Evolutionary conservation across 202 grass and related monocot species (phyloP), one percentile per base, ranked within the genome.

Genomic region (Zoysia matrella): DNA sequence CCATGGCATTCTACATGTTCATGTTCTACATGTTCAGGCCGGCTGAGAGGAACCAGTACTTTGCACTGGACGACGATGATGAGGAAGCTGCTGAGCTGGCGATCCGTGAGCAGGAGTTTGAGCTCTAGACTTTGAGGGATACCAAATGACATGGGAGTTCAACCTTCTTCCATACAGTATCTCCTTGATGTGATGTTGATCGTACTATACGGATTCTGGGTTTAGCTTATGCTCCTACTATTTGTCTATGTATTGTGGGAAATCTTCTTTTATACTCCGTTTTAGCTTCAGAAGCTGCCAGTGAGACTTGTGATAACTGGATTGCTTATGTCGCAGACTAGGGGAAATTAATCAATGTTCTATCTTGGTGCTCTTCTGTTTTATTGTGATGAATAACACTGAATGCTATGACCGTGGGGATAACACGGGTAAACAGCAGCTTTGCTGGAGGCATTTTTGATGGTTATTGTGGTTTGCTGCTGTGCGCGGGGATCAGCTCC

Each of bases 1-100:
- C 85, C 11, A 60, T 98, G 62, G 95, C 92, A 64, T 98, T 98
- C 66, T 98, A 98, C 71, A 63, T 93, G 41, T 95, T 94, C 79
- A 98, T 94, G 90, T 94, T 94, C 58, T 95, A 91, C 71, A 98
- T 86, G 95, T 98, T 98, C 82, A 94, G 87, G 70, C 95, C 95
- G 2, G 92, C 90, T 0, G 92, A 94, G 66, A 94, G 83, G 86
- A 98, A 98, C 69, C 92, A 94, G 72, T 98, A 98, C 62, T 95
- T 98, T 13, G 83, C 81, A 3, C 86, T 98, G 0, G 92, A 98
- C 14, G 95, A 98, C 0, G 92, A 98, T 0, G 92, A 98, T 52
- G 95, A 98, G 81, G 95, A 95, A 88, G 92, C 95, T 60, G 95
- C 92, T 30, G 90, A 95, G 66, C 18, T 93, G 76, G 84, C 74